Percentiles rank a stretch among this genome's conserved stretches.
These are phyloP conservation scores for Kwoniella botswanensis DNA, from an alignment of 768 basidiomycete genomes.

Conservation along the genomic window DNA sequence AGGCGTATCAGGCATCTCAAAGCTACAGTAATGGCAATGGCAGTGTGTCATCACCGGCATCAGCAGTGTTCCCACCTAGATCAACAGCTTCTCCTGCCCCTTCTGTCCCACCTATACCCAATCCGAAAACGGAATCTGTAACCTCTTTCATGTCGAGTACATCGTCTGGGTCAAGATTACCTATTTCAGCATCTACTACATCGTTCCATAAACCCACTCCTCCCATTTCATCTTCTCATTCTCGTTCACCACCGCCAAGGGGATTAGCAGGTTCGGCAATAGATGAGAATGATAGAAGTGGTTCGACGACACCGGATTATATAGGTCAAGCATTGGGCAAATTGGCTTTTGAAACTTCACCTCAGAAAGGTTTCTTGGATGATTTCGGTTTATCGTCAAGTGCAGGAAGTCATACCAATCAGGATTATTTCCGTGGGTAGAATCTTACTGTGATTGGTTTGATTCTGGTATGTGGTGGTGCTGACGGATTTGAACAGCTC, in stretches of 20 bases:
- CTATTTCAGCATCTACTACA: slow-evolving; percentile 13
- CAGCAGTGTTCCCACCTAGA: slow-evolving; percentile 38
- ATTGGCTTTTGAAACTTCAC: slow-evolving; percentile 27
- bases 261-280: slow-evolving; percentile 4
- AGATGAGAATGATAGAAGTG: slow-evolving; percentile 11
- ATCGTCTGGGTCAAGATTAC: slow-evolving; percentile 12
- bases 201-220: slow-evolving; percentile 19
- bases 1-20: slow-evolving; percentile 35
- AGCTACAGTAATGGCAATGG: slow-evolving; percentile 22
- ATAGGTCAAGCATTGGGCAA: slow-evolving; percentile 25
- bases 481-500: slow-evolving; percentile 6
- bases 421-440: slow-evolving; percentile 24
- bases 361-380: slow-evolving; percentile 18
- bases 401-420: slow-evolving; percentile 1
- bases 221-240: neutral
- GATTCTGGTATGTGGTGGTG: neutral
- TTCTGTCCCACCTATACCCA: slow-evolving; percentile 13
- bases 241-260: slow-evolving; percentile 7
- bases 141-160: slow-evolving; percentile 17
- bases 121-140: slow-evolving; percentile 17
- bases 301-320: slow-evolving; percentile 14
- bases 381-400: slow-evolving; percentile 12
- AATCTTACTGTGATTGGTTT: neutral
- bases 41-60: slow-evolving; percentile 32
- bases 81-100: slow-evolving; percentile 29